A percentile compares a stretch with the other conserved stretches of the same genome.
phyloP scores from a whole-genome alignment of 1,284 basidiomycete species.

The Takashimella koratensis region DNA sequence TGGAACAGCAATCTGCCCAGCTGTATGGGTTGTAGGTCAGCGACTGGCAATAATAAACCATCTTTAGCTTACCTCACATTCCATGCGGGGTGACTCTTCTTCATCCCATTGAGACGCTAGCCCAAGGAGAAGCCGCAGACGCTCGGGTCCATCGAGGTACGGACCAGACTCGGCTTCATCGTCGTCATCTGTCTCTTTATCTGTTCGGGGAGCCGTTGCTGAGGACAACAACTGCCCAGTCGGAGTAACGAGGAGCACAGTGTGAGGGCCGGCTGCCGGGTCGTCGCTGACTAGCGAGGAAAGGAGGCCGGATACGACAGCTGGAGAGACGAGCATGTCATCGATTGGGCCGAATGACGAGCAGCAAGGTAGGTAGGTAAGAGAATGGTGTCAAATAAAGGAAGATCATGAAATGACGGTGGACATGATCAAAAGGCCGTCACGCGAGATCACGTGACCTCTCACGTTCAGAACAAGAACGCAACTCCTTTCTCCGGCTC shows the following conservation, averaged over 20 bases:
- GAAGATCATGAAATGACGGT: too few relatives aligned
- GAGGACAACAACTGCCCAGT: conserved; percentile 25
- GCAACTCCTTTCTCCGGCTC: too few relatives aligned
- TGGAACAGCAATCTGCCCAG: conserved; percentile 25
- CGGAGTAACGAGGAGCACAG: conserved; percentile 30
- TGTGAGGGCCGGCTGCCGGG: conserved; percentile 22
- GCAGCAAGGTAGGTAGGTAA: background rate
- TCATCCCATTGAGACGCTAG: conserved; percentile 38
- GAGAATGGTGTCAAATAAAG: background rate
- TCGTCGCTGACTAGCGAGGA: conserved; percentile 5
- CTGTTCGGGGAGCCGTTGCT: conserved; percentile 13
- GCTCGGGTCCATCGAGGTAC: conserved; percentile 35
- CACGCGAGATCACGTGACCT: too few relatives aligned
- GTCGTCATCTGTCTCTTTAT: conserved; percentile 8
- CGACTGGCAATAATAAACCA: too few relatives aligned
- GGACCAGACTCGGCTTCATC: conserved; percentile 24
- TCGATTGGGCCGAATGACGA: background rate
- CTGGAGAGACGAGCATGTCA: conserved; percentile 18
- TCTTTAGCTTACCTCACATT: conserved; percentile 40
- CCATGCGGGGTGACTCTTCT: conserved; percentile 32
- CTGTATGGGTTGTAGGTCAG: too few relatives aligned
- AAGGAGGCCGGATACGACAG: conserved; percentile 12
- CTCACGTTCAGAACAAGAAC: too few relatives aligned
- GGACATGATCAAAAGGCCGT: too few relatives aligned
- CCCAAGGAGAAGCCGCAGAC: conserved; percentile 33